Evolutionary conservation across 1,139 yeast species (phyloP), one percentile per base, ranked within the genome.

Genomic region (Zygoascus hellenicus): DNA sequence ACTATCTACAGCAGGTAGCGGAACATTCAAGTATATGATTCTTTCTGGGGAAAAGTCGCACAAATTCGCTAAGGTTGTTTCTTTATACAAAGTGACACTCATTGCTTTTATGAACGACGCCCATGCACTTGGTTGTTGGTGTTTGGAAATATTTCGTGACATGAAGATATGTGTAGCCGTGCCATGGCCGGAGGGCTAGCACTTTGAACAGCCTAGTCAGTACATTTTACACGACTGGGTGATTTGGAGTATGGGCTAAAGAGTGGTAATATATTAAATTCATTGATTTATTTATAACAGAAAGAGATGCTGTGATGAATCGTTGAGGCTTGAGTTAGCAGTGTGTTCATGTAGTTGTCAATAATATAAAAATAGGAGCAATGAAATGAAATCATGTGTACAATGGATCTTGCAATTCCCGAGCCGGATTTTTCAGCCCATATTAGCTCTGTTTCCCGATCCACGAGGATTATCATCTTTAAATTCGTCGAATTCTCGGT

Each of bases 401-500:
- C 7, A 7, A 22, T 22, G 7, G 26, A 22, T 22, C 7, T 5
- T 4, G 30, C n/a, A n/a, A n/a, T 14, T 14, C 5, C 9, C 26
- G 9, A 35, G n/a, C 22, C 3, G 6, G 17, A 16, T n/a, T n/a
- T n/a, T n/a, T 38, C 31, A 46, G 9, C 51, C 51, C 41, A 40
- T 70, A 62, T 89, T 90, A 62, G 81, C 81, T 47, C 90, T 88
- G 61, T 92, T 92, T 14, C 97, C 98, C 46, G 89, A 80, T 3
- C 63, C 66, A 41, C 79, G 81, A 1, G 92, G 87, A 62, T 89
- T 80, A 5, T 80, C 80, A 56, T 92, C 99, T 42, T 81, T 81
- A 74, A 94, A 92, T 54, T 86, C 95, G 65, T 92, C 98, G 97
- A 97, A 92, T 45, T 76, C 75, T 53, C 98, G 74, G 48, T 83